These are phyloP conservation scores for Phialemoniopsis sp. DNA, from an alignment of 2,329 filamentous ascomycete species.

Conservation along the genomic window DNA sequence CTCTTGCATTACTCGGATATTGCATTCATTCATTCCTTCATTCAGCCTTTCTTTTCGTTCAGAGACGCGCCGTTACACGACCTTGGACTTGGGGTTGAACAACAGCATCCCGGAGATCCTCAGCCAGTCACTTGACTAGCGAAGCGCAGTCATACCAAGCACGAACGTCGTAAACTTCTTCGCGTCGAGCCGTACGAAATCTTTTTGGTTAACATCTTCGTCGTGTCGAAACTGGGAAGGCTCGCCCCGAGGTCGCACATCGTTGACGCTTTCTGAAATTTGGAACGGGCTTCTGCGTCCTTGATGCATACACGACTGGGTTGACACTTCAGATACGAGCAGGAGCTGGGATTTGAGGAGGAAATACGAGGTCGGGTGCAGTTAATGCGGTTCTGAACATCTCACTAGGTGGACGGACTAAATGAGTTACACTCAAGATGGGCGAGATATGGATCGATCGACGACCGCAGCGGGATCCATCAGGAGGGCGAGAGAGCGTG, in stretches of 20 bases:
- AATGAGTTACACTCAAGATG: conserved; percentile 56
- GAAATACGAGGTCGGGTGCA: conserved; percentile 15
- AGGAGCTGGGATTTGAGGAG: conserved; percentile 12
- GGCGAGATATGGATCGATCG: conserved; percentile 44
- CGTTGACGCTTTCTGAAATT: too few relatives aligned
- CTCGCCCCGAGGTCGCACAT: too few relatives aligned
- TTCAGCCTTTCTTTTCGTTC: neutral
- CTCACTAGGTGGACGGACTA: conserved; percentile 18
- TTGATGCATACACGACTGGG: too few relatives aligned
- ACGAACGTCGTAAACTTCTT: too few relatives aligned
- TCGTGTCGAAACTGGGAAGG: too few relatives aligned
- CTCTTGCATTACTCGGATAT: too few relatives aligned
- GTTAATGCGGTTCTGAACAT: conserved; percentile 12
- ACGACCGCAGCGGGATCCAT: conserved; percentile 42
- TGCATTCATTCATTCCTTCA: too few relatives aligned
- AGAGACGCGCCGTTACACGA: conserved; percentile 13
- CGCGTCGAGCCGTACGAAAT: too few relatives aligned
- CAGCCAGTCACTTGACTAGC: conserved; percentile 3
- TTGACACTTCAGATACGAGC: neutral
- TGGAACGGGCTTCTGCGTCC: too few relatives aligned
- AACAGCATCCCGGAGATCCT: conserved; percentile 9
- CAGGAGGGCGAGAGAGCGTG: conserved; percentile 49
- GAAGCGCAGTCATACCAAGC: neutral
- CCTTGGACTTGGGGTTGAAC: conserved; percentile 13
- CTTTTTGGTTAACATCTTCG: too few relatives aligned